A percentile compares a stretch with the other conserved stretches of the same genome.
Evolutionary conservation across 306 rosid species (phyloP).

Genomic region (Boehmeria nivea): DNA sequence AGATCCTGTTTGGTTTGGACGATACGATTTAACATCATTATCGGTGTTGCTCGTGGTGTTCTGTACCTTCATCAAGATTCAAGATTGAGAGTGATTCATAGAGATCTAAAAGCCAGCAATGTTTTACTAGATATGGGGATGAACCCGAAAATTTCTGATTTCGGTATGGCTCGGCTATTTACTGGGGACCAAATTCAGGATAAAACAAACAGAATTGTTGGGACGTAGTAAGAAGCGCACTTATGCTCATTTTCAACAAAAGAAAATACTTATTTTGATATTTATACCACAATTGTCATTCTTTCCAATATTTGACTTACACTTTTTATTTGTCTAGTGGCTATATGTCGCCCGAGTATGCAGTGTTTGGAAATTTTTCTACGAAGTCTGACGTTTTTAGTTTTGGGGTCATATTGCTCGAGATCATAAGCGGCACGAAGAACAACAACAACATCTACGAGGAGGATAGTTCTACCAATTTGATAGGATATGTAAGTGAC

Average conservation of each 20-base stretch:
- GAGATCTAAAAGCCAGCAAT: conserved; percentile 56
- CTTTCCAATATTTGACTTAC: too few relatives aligned
- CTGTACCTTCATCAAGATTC: conserved; percentile 63
- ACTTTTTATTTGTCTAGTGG: conserved; percentile 25
- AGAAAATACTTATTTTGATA: too few relatives aligned
- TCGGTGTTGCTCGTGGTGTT: conserved; percentile 45
- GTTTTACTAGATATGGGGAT: conserved; percentile 38
- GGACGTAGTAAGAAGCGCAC: conserved; percentile 50
- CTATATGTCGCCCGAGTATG: conserved; percentile 62
- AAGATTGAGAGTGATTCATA: conserved; percentile 47
- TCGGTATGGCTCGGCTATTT: conserved; percentile 64
- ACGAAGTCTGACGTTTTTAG: conserved; percentile 42
- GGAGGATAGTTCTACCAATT: conserved; percentile 26
- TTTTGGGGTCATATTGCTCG: conserved; percentile 50
- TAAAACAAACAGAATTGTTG: conserved; percentile 41
- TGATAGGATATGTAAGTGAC: too few relatives aligned
- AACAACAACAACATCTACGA: too few relatives aligned
- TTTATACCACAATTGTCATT: too few relatives aligned
- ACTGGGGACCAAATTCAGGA: conserved; percentile 39
- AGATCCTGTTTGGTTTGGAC: conserved; percentile 35
- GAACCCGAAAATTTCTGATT: conserved; percentile 61
- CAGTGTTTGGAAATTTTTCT: conserved; percentile 49
- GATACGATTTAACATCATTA: conserved; percentile 36
- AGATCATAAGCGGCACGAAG: conserved; percentile 44
- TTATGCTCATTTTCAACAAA: background rate